Base-by-base conservation (phyloP, 225 moss, liverwort and hornwort species). In the Sphagnum contortum region DNA sequence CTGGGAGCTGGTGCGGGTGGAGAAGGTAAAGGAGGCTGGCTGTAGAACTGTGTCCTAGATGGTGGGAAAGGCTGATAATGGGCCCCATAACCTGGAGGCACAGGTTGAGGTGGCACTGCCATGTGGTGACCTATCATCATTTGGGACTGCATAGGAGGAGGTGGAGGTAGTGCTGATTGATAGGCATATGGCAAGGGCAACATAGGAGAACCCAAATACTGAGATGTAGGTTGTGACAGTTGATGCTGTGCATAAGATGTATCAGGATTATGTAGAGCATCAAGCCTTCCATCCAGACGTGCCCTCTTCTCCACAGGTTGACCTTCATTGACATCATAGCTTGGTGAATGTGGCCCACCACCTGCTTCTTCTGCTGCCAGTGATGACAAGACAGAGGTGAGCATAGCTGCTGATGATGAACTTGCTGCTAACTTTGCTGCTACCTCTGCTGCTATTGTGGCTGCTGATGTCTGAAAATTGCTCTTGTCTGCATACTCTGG, bases 391-490 rank as follows among this genome's bases (percentile, higher is more conserved):
- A 89, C 94, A 55, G 94, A 95, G 53, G 86, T 91, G 52, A 95
- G 81, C 94, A 95, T 95, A 46, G 94, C 94, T 61, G 94, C 89
- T 60, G 91, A 91, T 4, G 91, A 91, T 44, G 94, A 76, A 68
- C 89, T 95, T 4, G 94, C 91, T 53, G 94, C 73, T 64, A 95
- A 73, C 79, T 91, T 86, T 48, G 94, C 94, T 59, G 91, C 94
- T 67, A 95, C 88, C 76, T 95, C 94, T 12, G 94, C 94, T 49
- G 94, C 92, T 47, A 88, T 80, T 67, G 83, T 77, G 57, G 79
- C 10, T 73, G 86, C 71, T 58, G 85, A 68, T 49, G 71, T 63
- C 60, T 70, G 73, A 56, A 71, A 64, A 79, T 72, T 82, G 69
- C 51, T 88, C 45, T 70, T 81, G 71, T 82, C 91, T 76, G 52